These are phyloP conservation scores for Eucommia ulmoides DNA, from an alignment of 257 asterid species.

Conservation along the genomic window DNA sequence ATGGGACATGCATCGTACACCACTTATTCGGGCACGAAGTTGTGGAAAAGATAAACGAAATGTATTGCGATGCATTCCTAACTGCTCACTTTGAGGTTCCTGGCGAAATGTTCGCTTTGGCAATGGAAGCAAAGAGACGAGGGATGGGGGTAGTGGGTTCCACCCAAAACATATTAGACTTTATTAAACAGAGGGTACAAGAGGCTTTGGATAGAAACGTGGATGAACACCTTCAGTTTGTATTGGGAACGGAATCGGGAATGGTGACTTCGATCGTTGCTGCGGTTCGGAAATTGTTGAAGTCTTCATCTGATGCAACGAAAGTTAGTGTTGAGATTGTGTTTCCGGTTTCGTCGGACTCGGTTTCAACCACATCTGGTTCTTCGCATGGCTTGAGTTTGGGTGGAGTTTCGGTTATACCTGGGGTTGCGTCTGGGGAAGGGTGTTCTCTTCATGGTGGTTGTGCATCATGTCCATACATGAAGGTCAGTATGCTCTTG, in stretches of 20 bases:
- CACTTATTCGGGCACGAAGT: slow-evolving; percentile 95
- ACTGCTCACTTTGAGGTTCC: slow-evolving; percentile 99
- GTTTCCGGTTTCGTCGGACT: slow-evolving; percentile 89
- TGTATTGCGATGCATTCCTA: slow-evolving; percentile 83
- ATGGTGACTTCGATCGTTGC: slow-evolving; percentile 92
- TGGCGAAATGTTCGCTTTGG: slow-evolving; percentile 89
- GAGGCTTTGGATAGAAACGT: slow-evolving; percentile 69
- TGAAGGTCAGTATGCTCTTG: slow-evolving; percentile 64
- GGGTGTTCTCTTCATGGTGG: slow-evolving; percentile 99
- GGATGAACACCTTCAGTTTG: slow-evolving; percentile 90
- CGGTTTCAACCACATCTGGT: slow-evolving; percentile 44
- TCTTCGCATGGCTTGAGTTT: slow-evolving; percentile 13
- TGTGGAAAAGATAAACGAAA: slow-evolving; percentile 63
- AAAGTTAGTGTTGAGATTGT: slow-evolving; percentile 79
- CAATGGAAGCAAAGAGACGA: slow-evolving; percentile 88
- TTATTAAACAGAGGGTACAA: slow-evolving; percentile 58
- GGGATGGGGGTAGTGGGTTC: slow-evolving; percentile 99
- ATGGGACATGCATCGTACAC: slow-evolving; percentile 94
- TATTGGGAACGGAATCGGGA: slow-evolving; percentile 94
- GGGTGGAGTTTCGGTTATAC: slow-evolving; percentile 40
- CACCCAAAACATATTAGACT: slow-evolving; percentile 79
- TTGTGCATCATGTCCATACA: slow-evolving; percentile 97
- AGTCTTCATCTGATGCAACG: slow-evolving; percentile 21
- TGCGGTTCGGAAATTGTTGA: slow-evolving; percentile 48
- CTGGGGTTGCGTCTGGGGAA: slow-evolving; percentile 92